Conservation (phyloP, 2,329 filamentous ascomycete genomes). For the Botrytis deweyae region DNA sequence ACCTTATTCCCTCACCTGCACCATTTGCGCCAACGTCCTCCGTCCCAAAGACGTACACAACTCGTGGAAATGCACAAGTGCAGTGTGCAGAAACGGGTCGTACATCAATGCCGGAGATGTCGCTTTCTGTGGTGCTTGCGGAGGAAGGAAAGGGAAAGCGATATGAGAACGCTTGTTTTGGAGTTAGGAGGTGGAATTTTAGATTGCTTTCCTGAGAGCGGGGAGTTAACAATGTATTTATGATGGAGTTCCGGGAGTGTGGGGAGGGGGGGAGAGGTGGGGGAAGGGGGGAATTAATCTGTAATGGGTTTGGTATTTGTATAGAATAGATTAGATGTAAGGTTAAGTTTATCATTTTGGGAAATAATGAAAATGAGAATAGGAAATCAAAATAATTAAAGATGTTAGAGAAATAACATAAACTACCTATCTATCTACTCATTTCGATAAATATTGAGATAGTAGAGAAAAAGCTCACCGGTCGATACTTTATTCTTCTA, state of each 20-base stretch:
- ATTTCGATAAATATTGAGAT: not conserved
- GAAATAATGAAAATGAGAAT: not conserved
- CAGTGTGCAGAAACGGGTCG: constrained; percentile 51
- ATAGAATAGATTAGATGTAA: not conserved
- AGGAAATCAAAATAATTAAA: not conserved
- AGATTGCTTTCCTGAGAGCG: not conserved
- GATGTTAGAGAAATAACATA: too few relatives aligned
- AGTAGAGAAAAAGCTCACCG: too few relatives aligned
- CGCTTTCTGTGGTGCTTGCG: constrained; percentile 70
- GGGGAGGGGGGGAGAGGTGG: too few relatives aligned
- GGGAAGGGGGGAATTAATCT: not conserved
- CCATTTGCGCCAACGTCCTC: constrained; percentile 69
- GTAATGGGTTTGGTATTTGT: not conserved
- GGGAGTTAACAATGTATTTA: not conserved
- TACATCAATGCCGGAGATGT: constrained; percentile 71
- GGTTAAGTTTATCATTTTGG: not conserved
- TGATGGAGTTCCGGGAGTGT: not conserved
- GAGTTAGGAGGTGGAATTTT: not conserved
- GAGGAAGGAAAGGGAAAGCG: constrained; percentile 41
- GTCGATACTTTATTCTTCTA: too few relatives aligned
- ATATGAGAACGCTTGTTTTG: not conserved
- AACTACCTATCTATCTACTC: too few relatives aligned
- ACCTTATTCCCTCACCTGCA: constrained; percentile 56
- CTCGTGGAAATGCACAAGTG: constrained; percentile 64
- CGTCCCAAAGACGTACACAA: constrained; percentile 51